Evolutionary conservation across 2,329 filamentous ascomycete genomes (phyloP).

Genomic region (Claviceps purpurea): DNA sequence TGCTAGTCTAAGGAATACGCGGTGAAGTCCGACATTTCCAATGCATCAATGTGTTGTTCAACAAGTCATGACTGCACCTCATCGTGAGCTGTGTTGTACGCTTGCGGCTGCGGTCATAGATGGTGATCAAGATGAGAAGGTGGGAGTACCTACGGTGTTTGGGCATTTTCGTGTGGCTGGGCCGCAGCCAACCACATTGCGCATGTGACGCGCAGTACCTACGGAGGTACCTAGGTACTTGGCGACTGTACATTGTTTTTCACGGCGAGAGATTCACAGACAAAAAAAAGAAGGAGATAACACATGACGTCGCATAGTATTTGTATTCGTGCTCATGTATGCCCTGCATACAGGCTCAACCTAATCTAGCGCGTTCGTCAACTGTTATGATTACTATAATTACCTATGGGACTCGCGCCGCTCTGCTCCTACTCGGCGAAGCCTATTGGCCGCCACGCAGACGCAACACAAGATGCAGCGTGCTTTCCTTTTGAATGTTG

Average conservation of each 20-base stretch:
- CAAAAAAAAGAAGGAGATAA: too few species aligned
- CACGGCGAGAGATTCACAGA: too few species aligned
- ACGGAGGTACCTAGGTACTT: too few species aligned
- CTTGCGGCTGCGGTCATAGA: too few species aligned
- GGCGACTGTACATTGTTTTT: too few species aligned
- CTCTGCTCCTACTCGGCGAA: neutral
- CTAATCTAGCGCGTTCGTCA: neutral
- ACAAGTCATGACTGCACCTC: neutral
- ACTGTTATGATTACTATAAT: neutral
- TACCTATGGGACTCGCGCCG: neutral
- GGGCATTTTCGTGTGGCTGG: too few species aligned
- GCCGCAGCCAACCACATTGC: too few species aligned
- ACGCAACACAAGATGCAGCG: conserved; percentile 67
- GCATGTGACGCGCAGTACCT: too few species aligned
- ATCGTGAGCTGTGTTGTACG: neutral
- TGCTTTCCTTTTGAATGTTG: conserved; percentile 91
- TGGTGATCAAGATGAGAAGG: too few species aligned
- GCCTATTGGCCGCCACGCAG: conserved; percentile 51
- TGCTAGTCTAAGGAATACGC: neutral
- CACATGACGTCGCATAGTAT: neutral
- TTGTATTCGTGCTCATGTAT: neutral
- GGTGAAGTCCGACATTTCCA: neutral
- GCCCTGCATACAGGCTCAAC: neutral
- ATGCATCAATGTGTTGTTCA: neutral
- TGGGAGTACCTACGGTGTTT: too few species aligned